Conservation (phyloP, 371 early-diverging fungal genomes). For the Syncephalis fuscata region DNA sequence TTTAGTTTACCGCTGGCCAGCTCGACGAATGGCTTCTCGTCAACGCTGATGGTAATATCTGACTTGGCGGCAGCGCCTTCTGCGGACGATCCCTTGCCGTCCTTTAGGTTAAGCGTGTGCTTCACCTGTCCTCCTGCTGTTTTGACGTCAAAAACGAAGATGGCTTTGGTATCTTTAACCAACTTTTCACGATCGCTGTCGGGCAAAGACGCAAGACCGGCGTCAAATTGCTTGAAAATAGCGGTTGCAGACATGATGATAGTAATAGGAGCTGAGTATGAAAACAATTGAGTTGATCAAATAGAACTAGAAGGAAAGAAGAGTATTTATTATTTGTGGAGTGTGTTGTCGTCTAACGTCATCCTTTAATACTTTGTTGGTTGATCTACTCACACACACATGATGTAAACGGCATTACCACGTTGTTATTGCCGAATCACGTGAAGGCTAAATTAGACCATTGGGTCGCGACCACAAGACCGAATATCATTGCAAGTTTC, state of each 20-base stretch:
- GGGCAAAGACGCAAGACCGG: slow-evolving; percentile 16
- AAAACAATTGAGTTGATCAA: too few relatives aligned
- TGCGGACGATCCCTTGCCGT: slow-evolving; percentile 7
- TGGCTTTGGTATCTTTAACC: slow-evolving; percentile 46
- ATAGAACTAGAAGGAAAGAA: too few relatives aligned
- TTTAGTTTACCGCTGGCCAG: slow-evolving; percentile 70
- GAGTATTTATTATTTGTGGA: too few relatives aligned
- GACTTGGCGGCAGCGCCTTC: slow-evolving; percentile 37
- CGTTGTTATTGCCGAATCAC: too few relatives aligned
- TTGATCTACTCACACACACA: too few relatives aligned
- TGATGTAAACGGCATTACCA: too few relatives aligned
- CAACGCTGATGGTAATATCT: slow-evolving; percentile 40
- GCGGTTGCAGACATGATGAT: background rate
- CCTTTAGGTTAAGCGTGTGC: slow-evolving; percentile 57
- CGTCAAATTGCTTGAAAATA: slow-evolving; percentile 15
- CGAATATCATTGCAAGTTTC: too few relatives aligned
- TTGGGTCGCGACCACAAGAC: too few relatives aligned
- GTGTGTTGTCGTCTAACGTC: too few relatives aligned
- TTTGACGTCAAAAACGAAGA: slow-evolving; percentile 72
- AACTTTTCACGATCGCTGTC: slow-evolving; percentile 14
- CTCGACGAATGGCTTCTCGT: slow-evolving; percentile 71
- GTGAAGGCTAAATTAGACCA: too few relatives aligned
- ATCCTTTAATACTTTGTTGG: too few relatives aligned
- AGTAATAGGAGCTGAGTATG: too few relatives aligned
- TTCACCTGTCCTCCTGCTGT: slow-evolving; percentile 36